Base-by-base conservation (phyloP, 192 early-diverging fungal genomes). In the Gonapodya sp. region DNA sequence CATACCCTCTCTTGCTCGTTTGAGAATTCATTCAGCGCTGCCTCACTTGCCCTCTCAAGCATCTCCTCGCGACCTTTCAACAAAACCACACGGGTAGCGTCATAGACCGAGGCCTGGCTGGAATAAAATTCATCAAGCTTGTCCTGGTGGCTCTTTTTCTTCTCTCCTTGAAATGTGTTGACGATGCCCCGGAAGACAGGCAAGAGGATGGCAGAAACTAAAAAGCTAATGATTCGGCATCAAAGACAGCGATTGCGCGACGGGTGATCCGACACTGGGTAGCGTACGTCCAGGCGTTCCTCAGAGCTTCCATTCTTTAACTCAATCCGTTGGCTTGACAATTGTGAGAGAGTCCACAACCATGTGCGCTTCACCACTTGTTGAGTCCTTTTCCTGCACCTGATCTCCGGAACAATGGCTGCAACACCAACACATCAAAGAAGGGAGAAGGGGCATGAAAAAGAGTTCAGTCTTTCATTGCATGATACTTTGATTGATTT, bases 31-130 rank as follows among this genome's bases (percentile, higher is more conserved):
- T 8, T 16, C 30, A 77, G 75, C 2, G 34, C 75, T 33, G 75
- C 31, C 75, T 18, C 75, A 8, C 18, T 2, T 18, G 75, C 75
- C 75, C 75, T 2, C 75, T 77, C 75, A 8, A 77, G 75, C 75
- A 77, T 77, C 31, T 77, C 75, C 75, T 77, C 75, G 2, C 75
- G 75, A 2, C 75, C 75, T 33, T 77, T 77, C 75, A 77, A 34
- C 75, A 77, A 34, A 18, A 77, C 75, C 8, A 16, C 75, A 33
- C 75, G 75, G 30, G 75, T 77, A 33, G 75, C 2, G 75, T 77
- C 75, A 34, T 77, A 77, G 18, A 34, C 18, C 8, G 18, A 8
- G 8, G 75, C 75, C 75, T 77, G 75, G 30, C 30, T 34, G 30
- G 75, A 18, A 34, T 77, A 77, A 34, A 77, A 77, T 33, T 77